Conservation (phyloP, 2,329 filamentous ascomycete genomes). For the Tolypocladium endophyticum region DNA sequence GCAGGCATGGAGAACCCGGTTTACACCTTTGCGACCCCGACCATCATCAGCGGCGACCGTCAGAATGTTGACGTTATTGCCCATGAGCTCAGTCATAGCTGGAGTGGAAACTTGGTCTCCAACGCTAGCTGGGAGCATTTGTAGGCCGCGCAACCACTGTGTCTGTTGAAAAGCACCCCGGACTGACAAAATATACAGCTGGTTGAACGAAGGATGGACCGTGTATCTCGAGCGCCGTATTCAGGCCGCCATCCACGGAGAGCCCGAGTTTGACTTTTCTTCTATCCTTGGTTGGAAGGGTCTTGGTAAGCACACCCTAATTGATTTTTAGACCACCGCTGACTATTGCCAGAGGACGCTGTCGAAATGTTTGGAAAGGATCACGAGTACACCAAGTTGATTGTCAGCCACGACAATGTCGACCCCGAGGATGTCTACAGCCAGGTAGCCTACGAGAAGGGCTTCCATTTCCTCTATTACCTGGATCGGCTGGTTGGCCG, state of each 20-base stretch:
- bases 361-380: slow-evolving; percentile 69
- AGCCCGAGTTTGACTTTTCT: slow-evolving; percentile 82
- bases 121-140: slow-evolving; percentile 76
- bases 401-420: slow-evolving; percentile 76
- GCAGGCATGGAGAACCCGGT: slow-evolving; percentile 81
- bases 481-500: slow-evolving; percentile 79
- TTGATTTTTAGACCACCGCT: not conserved
- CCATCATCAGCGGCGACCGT: slow-evolving; percentile 80
- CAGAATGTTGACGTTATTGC: slow-evolving; percentile 96
- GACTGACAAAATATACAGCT: slow-evolving; percentile 27
- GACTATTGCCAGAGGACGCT: slow-evolving; percentile 48
- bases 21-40: slow-evolving; percentile 91
- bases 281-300: slow-evolving; percentile 94
- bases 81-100: slow-evolving; percentile 67
- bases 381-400: slow-evolving; percentile 87
- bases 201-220: slow-evolving; percentile 79
- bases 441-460: slow-evolving; percentile 89
- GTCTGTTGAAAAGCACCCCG: not conserved
- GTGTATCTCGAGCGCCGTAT: slow-evolving; percentile 87
- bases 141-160: slow-evolving; percentile 27
- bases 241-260: slow-evolving; percentile 65
- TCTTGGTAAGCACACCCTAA: slow-evolving; percentile 38
- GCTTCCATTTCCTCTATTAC: slow-evolving; percentile 86
- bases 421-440: slow-evolving; percentile 96
- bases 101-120: slow-evolving; percentile 80